These are phyloP conservation scores for Beauveria sp. DNA, from an alignment of 2,329 filamentous ascomycete genomes.

Conservation along the genomic window DNA sequence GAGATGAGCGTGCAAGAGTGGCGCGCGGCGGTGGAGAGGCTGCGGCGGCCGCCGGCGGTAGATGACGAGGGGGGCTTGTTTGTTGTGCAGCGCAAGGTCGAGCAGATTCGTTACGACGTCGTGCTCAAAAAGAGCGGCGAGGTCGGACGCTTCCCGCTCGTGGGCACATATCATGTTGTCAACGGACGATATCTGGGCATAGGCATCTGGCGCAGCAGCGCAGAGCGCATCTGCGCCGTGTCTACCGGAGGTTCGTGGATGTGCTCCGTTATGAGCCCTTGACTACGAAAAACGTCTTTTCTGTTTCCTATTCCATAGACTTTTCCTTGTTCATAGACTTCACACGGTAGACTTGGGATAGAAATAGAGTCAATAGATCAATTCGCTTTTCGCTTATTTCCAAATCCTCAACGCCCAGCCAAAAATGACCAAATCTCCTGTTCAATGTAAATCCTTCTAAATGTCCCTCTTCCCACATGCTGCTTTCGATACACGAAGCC, in stretches of 20 bases:
- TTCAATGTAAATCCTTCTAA: not conserved
- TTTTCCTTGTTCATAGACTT: not conserved
- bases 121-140: conserved; percentile 21
- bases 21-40: conserved; percentile 14
- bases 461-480: not conserved
- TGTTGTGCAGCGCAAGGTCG: conserved; percentile 25
- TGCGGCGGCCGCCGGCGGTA: conserved; percentile 12
- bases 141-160: conserved; percentile 21
- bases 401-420: not conserved
- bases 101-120: conserved; percentile 24
- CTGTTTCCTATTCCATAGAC: not conserved
- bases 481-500: not conserved
- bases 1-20: conserved; percentile 18
- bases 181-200: conserved; percentile 23
- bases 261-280: conserved; percentile 22
- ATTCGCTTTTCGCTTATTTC: not conserved
- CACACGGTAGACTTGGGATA: not conserved
- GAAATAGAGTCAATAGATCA: not conserved
- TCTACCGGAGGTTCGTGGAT: conserved; percentile 26
- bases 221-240: conserved; percentile 24
- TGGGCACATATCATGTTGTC: conserved; percentile 26
- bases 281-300: not conserved
- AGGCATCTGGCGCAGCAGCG: conserved; percentile 24
- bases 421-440: not conserved
- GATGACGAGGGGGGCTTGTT: conserved; percentile 4